Base-by-base conservation (phyloP, 495 filamentous ascomycete species). In the Tetracladium marchalianum region DNA sequence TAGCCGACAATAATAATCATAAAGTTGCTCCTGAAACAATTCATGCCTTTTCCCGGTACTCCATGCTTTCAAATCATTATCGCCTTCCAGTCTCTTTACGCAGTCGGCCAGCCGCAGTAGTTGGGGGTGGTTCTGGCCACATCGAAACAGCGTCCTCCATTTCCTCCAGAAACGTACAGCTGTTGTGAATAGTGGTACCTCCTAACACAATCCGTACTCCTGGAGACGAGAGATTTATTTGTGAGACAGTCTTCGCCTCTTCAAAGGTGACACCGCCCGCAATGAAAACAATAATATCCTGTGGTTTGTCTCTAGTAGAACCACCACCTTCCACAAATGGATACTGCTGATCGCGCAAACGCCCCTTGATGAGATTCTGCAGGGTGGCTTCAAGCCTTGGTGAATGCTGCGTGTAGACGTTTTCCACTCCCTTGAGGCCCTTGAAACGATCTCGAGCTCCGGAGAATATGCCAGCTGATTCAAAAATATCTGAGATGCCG, bases 381-480 rank as follows among this genome's bases (percentile, higher is more conserved):
- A 98, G 66, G 1, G 87, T 95, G 9, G 77, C 75, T 62, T 95
- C 89, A 38, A 98, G 62, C 37, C 86, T 72, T 0, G 92, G 90
- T 1, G 89, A 92, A 63, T 98, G 92, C 62, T 97, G 93, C 0
- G 92, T 98, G 62, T 97, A 98, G 16, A 98, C 92, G 54, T 98
- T 98, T 61, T 98, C 92, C 4, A 97, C 90, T 11, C 92, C 92
- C 58, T 95, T 95, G 13, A 98, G 72, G 1, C 90, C 93, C 61
- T 94, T 94, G 65, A 98, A 90, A 1, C 89, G 81, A 55, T 84
- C 84, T 27, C 89, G 75, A 2, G 92, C 89, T 12, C 85, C 85
- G 27, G 85, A 86, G 66, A 98, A 95, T 45, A 98, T 85, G 5
- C 86, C 90, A 1, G 85, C 81, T 0, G 85, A 84, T 57, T 96